phyloP scores from a whole-genome alignment of 768 basidiomycete genomes.

The Porphyrellus cyaneotinctus region DNA sequence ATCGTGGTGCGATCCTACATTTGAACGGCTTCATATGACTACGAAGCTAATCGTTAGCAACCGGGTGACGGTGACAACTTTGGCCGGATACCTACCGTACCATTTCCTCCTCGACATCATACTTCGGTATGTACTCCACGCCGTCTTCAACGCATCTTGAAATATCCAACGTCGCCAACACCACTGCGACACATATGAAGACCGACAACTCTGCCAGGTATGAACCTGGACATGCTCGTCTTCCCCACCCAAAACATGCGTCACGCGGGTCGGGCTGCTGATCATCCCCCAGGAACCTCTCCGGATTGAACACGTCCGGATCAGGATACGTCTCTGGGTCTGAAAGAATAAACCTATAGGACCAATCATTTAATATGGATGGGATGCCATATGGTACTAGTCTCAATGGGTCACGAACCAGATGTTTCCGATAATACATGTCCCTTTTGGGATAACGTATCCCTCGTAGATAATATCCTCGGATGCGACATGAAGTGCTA shows the following conservation, averaged over 20 bases:
- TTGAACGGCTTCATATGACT: slow-evolving; percentile 14
- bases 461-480: slow-evolving; percentile 20
- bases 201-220: slow-evolving; percentile 5
- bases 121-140: background rate
- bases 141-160: slow-evolving; percentile 1
- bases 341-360: slow-evolving; percentile 1
- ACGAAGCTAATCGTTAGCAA: background rate
- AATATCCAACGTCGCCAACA: slow-evolving; percentile 9
- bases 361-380: background rate
- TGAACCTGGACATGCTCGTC: slow-evolving; percentile 5
- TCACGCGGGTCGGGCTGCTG: slow-evolving; percentile 4
- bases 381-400: background rate
- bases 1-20: slow-evolving; percentile 1
- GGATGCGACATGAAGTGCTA: slow-evolving; percentile 3
- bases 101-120: background rate
- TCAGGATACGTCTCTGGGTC: slow-evolving; percentile 2
- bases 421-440: background rate
- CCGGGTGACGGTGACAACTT: too few relatives aligned
- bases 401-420: slow-evolving; percentile 3
- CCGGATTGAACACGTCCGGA: slow-evolving; percentile 1
- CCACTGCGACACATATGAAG: slow-evolving; percentile 4
- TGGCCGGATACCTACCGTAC: background rate
- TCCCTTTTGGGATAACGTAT: slow-evolving; percentile 20
- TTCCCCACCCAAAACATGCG: slow-evolving; percentile 14
- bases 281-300: slow-evolving; percentile 7